Evolutionary conservation across 1,284 basidiomycete species (phyloP), one percentile per base, ranked within the genome.

Genomic region (Porogramme epimiltina): DNA sequence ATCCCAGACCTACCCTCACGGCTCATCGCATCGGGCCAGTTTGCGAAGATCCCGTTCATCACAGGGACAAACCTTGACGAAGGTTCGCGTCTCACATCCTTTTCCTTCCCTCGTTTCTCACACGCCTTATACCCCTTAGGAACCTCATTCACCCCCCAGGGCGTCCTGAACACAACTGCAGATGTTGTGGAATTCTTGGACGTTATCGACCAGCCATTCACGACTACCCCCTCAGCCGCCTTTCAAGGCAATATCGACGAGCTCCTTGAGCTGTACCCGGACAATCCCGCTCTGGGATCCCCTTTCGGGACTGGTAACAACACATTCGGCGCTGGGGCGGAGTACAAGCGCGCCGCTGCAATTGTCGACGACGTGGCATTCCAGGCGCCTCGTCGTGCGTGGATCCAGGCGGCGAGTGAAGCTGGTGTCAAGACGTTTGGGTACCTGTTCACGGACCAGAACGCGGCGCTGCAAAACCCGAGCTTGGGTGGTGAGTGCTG

Each of bases 251-350:
- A 59, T 64, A 58, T 39, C 3, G 11, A 58, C 65, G 58, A 68
- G 13, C 51, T 82, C 11, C 48, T 80, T 1, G 51, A 71, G 20
- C 64, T 80, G 3, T 82, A 82, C 54, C 79, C 80, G 0, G 72
- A 80, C 51, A 65, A 70, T 43, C 79, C 80, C 9, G 65, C 75
- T 8, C 61, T 76, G 2, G 80, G 80, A 0, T 79, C 77, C 0
- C 80, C 80, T 0, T 82, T 72, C 58, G 71, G 72, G 33, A 79
- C 79, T 0, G 79, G 80, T 1, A 77, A 77, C 52, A 66, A 77
- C 25, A 79, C 78, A 0, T 81, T 81, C 54, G 79, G 77, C 0
- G 61, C 75, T 8, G 70, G 69, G 31, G 65, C 65, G 28, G 64
- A 71, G 25, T 80, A 64, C 58, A 82, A 82, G 55, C 72, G 75